Conservation (phyloP, 192 early-diverging fungal species). For the Backusella tuberculispora region DNA sequence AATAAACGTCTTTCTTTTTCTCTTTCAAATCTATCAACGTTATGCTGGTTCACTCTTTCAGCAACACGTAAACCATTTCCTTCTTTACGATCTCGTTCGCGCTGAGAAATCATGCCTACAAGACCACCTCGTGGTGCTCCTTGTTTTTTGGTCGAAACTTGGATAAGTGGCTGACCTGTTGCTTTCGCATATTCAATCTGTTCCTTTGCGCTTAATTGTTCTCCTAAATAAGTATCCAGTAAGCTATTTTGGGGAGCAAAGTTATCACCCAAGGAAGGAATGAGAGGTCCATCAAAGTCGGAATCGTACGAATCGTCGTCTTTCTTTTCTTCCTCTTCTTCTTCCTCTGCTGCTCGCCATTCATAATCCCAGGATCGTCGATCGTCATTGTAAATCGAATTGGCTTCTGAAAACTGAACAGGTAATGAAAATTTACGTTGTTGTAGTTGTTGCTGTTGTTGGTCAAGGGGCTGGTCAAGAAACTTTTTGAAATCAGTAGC, state of each 20-base stretch:
- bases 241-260: slow-evolving; percentile 45
- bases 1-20: slow-evolving; percentile 40
- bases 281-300: slow-evolving; percentile 35
- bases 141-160: slow-evolving; percentile 40
- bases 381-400: slow-evolving; percentile 21
- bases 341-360: background rate
- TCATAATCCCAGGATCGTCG: slow-evolving; percentile 6
- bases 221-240: slow-evolving; percentile 31
- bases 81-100: slow-evolving; percentile 34
- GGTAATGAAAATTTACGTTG: background rate
- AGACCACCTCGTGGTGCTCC: slow-evolving; percentile 38
- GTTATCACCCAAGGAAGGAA: slow-evolving; percentile 37
- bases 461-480: slow-evolving; percentile 18
- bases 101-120: slow-evolving; percentile 44
- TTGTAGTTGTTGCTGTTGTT: background rate
- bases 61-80: slow-evolving; percentile 22
- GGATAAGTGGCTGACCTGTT: slow-evolving; percentile 45
- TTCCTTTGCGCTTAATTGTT: slow-evolving; percentile 41
- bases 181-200: slow-evolving; percentile 45
- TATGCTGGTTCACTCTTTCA: slow-evolving; percentile 31
- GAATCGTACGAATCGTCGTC: slow-evolving; percentile 36
- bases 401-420: background rate
- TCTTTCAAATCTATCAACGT: slow-evolving; percentile 37
- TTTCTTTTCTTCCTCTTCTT: slow-evolving; percentile 20
- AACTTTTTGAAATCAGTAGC: slow-evolving; percentile 34